Evolutionary conservation across 257 asterid species (phyloP).

Genomic region (Verbascum thapsus): DNA sequence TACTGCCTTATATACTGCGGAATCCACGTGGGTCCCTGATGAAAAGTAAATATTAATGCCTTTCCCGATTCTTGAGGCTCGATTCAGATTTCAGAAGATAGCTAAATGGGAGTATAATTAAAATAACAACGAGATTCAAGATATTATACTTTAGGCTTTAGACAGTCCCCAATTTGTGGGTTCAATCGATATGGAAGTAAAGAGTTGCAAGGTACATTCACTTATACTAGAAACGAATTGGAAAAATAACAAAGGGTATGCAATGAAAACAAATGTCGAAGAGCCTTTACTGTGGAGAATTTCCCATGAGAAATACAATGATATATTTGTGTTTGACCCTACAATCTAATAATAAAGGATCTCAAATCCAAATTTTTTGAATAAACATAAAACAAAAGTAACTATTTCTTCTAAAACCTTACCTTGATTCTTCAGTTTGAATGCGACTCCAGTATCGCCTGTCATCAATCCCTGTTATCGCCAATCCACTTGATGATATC

Average conservation of each 20-base stretch:
- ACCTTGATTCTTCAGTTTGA: constrained; percentile 89
- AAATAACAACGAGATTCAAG: too few relatives aligned
- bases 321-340: constrained; percentile 19
- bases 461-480: constrained; percentile 87
- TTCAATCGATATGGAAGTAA: too few relatives aligned
- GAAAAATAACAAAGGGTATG: background rate
- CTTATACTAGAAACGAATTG: background rate
- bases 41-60: too few relatives aligned
- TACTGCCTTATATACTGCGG: too few relatives aligned
- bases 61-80: too few relatives aligned
- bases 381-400: background rate
- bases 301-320: background rate
- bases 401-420: constrained; percentile 28
- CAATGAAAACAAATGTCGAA: background rate
- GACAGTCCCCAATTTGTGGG: too few relatives aligned
- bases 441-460: constrained; percentile 91
- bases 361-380: background rate
- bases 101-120: too few relatives aligned
- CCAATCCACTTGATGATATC: constrained; percentile 67
- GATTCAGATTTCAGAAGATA: too few relatives aligned
- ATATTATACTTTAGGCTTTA: too few relatives aligned
- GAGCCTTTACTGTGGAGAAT: background rate
- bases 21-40: too few relatives aligned
- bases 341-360: constrained; percentile 16
- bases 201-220: too few relatives aligned